These are phyloP conservation scores for Bertia moriformis DNA, from an alignment of 2,329 filamentous ascomycete genomes.

Conservation along the genomic window DNA sequence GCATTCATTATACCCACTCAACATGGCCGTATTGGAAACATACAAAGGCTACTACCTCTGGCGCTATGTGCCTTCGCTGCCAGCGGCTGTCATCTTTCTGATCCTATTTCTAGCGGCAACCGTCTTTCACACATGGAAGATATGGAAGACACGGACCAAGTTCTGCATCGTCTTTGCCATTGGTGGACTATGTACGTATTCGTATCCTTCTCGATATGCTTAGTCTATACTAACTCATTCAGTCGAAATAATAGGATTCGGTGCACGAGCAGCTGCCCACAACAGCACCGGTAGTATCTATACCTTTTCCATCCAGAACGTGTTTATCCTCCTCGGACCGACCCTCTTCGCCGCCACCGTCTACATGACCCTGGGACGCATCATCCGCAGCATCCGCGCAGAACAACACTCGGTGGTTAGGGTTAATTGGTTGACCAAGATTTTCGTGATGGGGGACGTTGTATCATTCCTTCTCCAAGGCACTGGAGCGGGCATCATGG, in stretches of 20 bases:
- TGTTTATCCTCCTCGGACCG: slow-evolving; percentile 29
- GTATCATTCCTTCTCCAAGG: slow-evolving; percentile 34
- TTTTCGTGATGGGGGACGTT: slow-evolving; percentile 39
- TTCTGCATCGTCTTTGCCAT: slow-evolving; percentile 33
- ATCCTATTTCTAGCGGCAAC: slow-evolving; percentile 24
- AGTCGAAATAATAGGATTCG: slow-evolving; percentile 29
- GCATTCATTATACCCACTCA: too few species aligned
- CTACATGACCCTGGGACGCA: slow-evolving; percentile 32
- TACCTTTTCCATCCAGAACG: slow-evolving; percentile 24
- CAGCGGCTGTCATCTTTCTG: slow-evolving; percentile 25
- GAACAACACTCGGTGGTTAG: slow-evolving; percentile 16
- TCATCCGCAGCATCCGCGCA: slow-evolving; percentile 22
- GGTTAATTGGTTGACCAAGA: slow-evolving; percentile 28
- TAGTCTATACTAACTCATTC: slow-evolving; percentile 7
- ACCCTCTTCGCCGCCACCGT: slow-evolving; percentile 31
- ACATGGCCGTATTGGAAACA: slow-evolving; percentile 16
- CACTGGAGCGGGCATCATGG: slow-evolving; percentile 22
- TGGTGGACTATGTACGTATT: slow-evolving; percentile 28
- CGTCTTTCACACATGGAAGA: slow-evolving; percentile 21
- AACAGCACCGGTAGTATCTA: slow-evolving; percentile 14
- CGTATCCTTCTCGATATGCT: too few species aligned
- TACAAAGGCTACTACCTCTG: slow-evolving; percentile 17
- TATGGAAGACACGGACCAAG: slow-evolving; percentile 27
- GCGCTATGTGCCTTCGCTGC: slow-evolving; percentile 22
- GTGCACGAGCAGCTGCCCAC: slow-evolving; percentile 13